Percentiles rank a stretch among this genome's conserved stretches.
These are phyloP conservation scores for Spatholobus suberectus DNA, from an alignment of 306 rosid species.

Conservation along the genomic window DNA sequence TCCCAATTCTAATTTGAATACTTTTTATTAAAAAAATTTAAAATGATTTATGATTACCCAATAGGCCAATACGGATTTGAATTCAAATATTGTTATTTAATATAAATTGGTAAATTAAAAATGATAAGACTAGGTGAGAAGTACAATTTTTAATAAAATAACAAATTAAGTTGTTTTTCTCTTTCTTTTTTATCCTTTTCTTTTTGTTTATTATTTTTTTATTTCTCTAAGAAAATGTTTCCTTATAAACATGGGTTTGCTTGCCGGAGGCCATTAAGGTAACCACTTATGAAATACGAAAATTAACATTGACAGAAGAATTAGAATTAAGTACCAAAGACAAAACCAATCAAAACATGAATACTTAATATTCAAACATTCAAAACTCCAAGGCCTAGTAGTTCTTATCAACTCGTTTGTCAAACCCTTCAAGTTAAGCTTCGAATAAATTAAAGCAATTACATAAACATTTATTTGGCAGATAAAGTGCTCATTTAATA, in stretches of 20 bases:
- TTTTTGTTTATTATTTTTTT: too few species aligned
- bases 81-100: slow-evolving; percentile 5
- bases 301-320: background rate
- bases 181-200: background rate
- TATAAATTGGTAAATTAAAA: background rate
- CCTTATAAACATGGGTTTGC: background rate
- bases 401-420: background rate
- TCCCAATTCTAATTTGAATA: slow-evolving; percentile 19
- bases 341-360: slow-evolving; percentile 7
- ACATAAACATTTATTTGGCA: background rate
- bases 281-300: background rate
- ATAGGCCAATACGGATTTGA: background rate
- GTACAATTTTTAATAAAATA: background rate
- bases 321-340: background rate
- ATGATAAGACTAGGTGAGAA: background rate
- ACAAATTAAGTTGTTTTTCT: background rate
- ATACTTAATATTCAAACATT: background rate
- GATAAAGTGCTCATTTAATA: slow-evolving; percentile 14
- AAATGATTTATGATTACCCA: background rate
- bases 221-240: background rate
- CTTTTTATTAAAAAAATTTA: background rate
- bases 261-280: background rate
- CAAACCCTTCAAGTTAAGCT: background rate
- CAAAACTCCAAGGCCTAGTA: background rate
- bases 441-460: background rate